These are phyloP conservation scores for Penicillium coffeae DNA, from an alignment of 495 filamentous ascomycete genomes.

Conservation along the genomic window DNA sequence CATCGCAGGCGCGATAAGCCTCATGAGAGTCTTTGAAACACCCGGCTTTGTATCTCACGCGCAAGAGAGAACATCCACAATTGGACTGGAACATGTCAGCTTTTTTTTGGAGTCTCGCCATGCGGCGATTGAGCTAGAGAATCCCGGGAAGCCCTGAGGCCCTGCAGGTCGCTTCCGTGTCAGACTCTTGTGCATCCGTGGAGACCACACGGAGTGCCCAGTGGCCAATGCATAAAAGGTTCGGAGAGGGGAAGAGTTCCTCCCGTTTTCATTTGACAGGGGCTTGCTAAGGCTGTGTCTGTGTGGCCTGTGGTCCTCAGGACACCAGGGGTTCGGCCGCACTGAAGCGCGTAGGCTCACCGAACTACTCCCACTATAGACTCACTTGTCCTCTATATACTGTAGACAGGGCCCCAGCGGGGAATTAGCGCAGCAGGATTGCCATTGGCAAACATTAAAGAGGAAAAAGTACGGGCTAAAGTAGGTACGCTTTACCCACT, in stretches of 20 bases:
- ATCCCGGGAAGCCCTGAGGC: conserved; percentile 11
- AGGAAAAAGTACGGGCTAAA: not conserved
- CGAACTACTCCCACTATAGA: not conserved
- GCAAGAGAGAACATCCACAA: not conserved
- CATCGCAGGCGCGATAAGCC: not conserved
- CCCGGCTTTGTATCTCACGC: too few species aligned
- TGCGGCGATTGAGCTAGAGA: too few species aligned
- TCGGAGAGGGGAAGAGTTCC: not conserved
- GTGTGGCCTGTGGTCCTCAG: too few species aligned
- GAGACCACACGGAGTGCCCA: not conserved
- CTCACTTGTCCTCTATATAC: not conserved
- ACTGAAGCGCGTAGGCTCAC: not conserved
- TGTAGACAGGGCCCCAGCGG: not conserved
- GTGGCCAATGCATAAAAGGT: not conserved
- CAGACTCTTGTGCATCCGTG: conserved; percentile 12
- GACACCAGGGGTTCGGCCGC: too few species aligned
- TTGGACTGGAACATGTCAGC: too few species aligned
- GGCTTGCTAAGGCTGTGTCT: not conserved
- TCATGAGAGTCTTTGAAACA: too few species aligned
- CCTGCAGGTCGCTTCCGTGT: conserved; percentile 17
- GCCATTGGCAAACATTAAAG: too few species aligned
- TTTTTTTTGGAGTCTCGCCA: too few species aligned
- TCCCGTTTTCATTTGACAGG: not conserved
- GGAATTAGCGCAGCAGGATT: too few species aligned
- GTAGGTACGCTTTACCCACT: not conserved